Percentiles rank a stretch among this genome's conserved stretches.
These are phyloP conservation scores for Bodo saltans DNA, from an alignment of 78 protist species.

Conservation along the genomic window DNA sequence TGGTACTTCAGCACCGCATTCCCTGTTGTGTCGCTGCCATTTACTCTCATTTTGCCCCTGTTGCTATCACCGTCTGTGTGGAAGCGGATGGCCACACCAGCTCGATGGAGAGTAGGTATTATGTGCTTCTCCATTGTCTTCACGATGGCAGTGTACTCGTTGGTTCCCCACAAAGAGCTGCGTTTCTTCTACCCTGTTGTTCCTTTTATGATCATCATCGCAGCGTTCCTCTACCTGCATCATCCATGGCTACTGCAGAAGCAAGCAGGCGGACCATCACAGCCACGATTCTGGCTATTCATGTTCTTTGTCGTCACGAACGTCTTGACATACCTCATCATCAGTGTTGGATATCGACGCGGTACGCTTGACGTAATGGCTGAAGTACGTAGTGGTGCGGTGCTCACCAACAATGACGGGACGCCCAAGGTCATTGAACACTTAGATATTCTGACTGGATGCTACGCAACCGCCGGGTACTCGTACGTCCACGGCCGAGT, in stretches of 20 bases:
- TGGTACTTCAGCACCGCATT: constrained; percentile 64
- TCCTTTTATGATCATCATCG: neutral
- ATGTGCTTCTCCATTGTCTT: neutral
- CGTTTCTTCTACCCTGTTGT: constrained; percentile 36
- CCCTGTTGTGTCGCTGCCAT: constrained; percentile 38
- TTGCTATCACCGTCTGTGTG: no score
- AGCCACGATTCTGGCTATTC: neutral
- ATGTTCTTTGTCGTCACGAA: neutral
- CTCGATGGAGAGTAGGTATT: no score
- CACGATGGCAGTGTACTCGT: neutral
- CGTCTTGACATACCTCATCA: neutral
- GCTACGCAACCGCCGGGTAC: constrained; percentile 72
- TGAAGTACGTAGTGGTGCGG: neutral
- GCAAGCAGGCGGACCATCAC: neutral
- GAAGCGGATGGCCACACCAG: no score
- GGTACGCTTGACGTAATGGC: constrained; percentile 22
- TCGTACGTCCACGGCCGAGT: constrained; percentile 44
- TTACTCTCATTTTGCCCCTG: neutral
- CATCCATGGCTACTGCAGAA: neutral
- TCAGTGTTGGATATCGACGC: constrained; percentile 33
- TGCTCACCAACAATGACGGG: neutral
- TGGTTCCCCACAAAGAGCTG: constrained; percentile 57
- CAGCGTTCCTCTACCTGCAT: no score
- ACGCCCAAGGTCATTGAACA: neutral
- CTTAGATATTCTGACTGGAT: constrained; percentile 58